Conservation (phyloP, 2,329 filamentous ascomycete species). For the Phyllachora maydis region DNA sequence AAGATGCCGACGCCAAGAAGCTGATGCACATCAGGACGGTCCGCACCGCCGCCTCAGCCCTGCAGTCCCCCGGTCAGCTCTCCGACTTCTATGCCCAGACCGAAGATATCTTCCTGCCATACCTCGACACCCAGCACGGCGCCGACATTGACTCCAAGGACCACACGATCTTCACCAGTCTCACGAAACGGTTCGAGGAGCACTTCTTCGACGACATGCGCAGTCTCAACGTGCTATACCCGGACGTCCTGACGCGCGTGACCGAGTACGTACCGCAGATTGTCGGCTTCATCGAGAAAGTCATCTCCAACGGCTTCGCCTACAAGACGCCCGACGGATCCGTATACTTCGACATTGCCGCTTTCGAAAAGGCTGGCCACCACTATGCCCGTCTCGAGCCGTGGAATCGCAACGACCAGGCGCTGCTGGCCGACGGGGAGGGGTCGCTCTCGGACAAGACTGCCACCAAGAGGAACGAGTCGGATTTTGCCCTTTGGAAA, state of each 20-base stretch:
- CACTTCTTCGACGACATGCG: slow-evolving; percentile 79
- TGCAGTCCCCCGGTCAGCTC: slow-evolving; percentile 18
- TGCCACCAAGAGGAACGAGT: slow-evolving; percentile 49
- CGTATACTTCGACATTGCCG: slow-evolving; percentile 81
- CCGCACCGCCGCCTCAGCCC: no score
- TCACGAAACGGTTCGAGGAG: slow-evolving; percentile 73
- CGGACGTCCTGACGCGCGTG: slow-evolving; percentile 71
- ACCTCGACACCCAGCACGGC: slow-evolving; percentile 53
- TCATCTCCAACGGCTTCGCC: slow-evolving; percentile 70
- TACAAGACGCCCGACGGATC: slow-evolving; percentile 68
- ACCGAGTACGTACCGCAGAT: slow-evolving; percentile 85
- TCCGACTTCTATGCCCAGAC: slow-evolving; percentile 28
- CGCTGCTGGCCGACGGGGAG: slow-evolving; percentile 73
- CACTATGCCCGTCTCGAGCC: slow-evolving; percentile 72
- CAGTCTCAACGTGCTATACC: slow-evolving; percentile 63
- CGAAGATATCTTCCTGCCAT: slow-evolving; percentile 56
- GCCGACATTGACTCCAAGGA: slow-evolving; percentile 39
- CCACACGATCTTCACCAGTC: slow-evolving; percentile 60
- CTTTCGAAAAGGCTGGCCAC: slow-evolving; percentile 71
- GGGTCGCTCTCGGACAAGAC: slow-evolving; percentile 49
- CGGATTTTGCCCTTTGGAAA: slow-evolving; percentile 91
- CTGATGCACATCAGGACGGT: no score
- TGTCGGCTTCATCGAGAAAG: slow-evolving; percentile 61
- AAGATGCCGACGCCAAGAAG: slow-evolving; percentile 67
- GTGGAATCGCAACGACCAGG: slow-evolving; percentile 67